Conservation (phyloP, 23 red algal species). For the Cyanidioschyzon merolae region DNA sequence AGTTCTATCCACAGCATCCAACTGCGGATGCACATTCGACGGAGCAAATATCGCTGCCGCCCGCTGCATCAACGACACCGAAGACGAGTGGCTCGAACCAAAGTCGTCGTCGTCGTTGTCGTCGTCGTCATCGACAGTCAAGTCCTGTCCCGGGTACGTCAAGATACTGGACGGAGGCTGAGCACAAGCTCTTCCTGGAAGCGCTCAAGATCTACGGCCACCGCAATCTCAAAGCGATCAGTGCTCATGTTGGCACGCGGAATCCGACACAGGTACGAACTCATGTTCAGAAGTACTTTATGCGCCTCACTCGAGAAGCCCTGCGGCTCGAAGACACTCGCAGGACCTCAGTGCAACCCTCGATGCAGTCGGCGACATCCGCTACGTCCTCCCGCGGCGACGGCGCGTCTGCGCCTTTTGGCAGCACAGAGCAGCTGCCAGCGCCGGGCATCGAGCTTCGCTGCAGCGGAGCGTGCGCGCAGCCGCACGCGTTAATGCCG, state of each 20-base stretch:
- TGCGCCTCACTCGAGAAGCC: slow-evolving; percentile 74
- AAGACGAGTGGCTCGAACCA: neutral
- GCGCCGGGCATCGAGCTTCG: neutral
- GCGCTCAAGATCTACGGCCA: slow-evolving; percentile 62
- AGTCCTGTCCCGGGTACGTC: slow-evolving; percentile 26
- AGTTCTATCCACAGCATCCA: too few relatives aligned
- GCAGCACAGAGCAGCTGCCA: neutral
- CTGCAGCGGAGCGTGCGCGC: neutral
- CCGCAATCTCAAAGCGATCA: slow-evolving; percentile 72
- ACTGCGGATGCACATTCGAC: neutral
- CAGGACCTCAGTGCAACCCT: neutral
- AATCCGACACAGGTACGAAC: slow-evolving; percentile 79
- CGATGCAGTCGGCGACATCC: neutral
- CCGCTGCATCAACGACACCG: neutral
- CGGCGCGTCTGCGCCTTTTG: neutral
- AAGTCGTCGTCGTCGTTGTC: neutral
- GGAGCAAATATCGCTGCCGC: neutral
- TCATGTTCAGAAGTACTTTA: slow-evolving; percentile 85
- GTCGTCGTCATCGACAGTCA: neutral
- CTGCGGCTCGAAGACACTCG: slow-evolving; percentile 20
- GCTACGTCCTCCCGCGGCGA: neutral
- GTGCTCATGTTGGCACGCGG: slow-evolving; percentile 61
- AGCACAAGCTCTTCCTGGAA: slow-evolving; percentile 82
- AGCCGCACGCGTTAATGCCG: neutral
- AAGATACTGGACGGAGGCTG: slow-evolving; percentile 78